Base-by-base conservation (phyloP, 2,329 filamentous ascomycete species). In the Clarireedia homoeocarpa region DNA sequence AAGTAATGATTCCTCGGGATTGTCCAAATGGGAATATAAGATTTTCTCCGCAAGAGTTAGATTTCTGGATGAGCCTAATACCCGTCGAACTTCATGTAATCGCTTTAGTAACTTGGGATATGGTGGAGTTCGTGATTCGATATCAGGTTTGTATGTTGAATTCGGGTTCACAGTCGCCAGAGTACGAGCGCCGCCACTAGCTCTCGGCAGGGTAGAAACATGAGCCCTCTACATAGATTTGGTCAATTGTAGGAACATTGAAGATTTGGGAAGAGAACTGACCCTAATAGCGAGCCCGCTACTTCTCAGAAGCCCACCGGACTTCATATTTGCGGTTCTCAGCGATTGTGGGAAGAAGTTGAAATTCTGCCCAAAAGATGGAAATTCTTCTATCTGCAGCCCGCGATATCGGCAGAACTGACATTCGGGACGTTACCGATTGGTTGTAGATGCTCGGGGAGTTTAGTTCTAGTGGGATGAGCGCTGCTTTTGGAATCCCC, bases 31-130 rank as follows among this genome's bases (percentile, higher is more conserved):
- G 67, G 91, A 90, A 77, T 97, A 99, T 57, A 99, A 81, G 67
- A 99, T 96, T 81, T 99, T 99, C 75, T 99, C 94, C 61, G 94
- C 91, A 56, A 99, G 82, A 2, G 92, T 96, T 58, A 99, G 82
- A 55, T 63, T 66, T 58, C 78, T 76, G 63, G 77, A 75, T 57
- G 73, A 66, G 49, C 86, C 87, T 36, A 96, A 80, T 9, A 95
- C 82, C 53, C 81, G 80, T 53, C 81, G 79, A 34, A 96, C 91
- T 69, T 90, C 78, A 61, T 82, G 77, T 61, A 96, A 86, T 65
- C 86, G 88, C 67, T 80, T 80, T 69, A 91, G 80, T 51, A 96
- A 86, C 72, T 86, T 91, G 65, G 86, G 79, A 73, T 96, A 96
- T 27, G 89, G 89, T 48, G 90, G 88, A 17, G 79, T 68, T 51